These are phyloP conservation scores for Diplodia corticola DNA, from an alignment of 2,329 filamentous ascomycete genomes.

Conservation along the genomic window DNA sequence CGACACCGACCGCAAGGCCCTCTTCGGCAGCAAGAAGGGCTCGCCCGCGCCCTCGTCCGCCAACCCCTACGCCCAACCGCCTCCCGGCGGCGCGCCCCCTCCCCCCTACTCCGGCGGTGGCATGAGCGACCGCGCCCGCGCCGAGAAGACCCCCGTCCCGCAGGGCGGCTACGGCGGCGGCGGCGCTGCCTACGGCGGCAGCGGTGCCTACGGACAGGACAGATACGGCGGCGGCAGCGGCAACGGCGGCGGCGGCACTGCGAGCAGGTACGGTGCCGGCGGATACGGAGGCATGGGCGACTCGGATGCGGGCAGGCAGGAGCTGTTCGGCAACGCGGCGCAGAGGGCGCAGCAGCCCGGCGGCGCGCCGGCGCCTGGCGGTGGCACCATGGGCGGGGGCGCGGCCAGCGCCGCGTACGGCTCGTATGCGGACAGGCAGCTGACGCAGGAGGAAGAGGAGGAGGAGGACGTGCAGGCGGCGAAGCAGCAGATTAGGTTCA, in stretches of 20 bases:
- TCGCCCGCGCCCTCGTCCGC: slow-evolving; percentile 52
- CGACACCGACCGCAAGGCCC: slow-evolving; percentile 57
- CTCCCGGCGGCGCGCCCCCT: slow-evolving; percentile 44
- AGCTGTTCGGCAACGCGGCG: slow-evolving; percentile 62
- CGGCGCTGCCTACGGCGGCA: slow-evolving; percentile 21
- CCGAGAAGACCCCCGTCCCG: slow-evolving; percentile 49
- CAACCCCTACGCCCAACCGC: slow-evolving; percentile 58
- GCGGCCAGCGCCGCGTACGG: slow-evolving; percentile 42
- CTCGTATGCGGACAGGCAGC: slow-evolving; percentile 67
- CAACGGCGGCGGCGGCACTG: slow-evolving; percentile 28
- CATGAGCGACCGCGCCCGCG: slow-evolving; percentile 32
- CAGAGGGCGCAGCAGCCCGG: slow-evolving; percentile 45
- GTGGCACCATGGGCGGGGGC: slow-evolving; percentile 30
- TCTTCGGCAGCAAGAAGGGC: slow-evolving; percentile 57
- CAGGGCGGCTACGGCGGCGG: slow-evolving; percentile 43
- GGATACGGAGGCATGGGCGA: slow-evolving; percentile 49
- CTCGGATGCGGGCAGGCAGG: slow-evolving; percentile 60
- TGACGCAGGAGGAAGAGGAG: slow-evolving; percentile 79
- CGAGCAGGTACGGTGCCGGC: slow-evolving; percentile 33
- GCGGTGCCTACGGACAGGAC: slow-evolving; percentile 27
- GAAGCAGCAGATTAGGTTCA: slow-evolving; percentile 71
- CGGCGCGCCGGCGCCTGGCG: slow-evolving; percentile 25
- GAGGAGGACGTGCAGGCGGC: slow-evolving; percentile 71
- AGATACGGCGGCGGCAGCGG: slow-evolving; percentile 52
- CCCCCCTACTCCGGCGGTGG: slow-evolving; percentile 41